phyloP scores from a whole-genome alignment of 148 eudicot genomes.

The Gaultheria prostrata region DNA sequence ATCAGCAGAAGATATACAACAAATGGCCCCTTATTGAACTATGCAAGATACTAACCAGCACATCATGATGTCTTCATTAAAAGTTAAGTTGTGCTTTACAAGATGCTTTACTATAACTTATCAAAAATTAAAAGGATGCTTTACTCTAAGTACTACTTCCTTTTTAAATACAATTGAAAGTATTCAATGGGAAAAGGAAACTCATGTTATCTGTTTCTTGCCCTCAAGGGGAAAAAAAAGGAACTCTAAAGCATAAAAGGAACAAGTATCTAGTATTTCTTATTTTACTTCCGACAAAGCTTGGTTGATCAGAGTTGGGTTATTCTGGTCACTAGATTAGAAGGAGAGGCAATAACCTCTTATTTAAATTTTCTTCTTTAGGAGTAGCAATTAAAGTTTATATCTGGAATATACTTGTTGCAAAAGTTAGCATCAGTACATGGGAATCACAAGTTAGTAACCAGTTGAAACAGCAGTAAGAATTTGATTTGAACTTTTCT shows the following conservation, averaged over 20 bases:
- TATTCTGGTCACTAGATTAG: not conserved
- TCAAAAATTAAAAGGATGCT: not conserved
- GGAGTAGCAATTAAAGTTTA: not conserved
- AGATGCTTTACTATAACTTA: not conserved
- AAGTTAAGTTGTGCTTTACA: not conserved
- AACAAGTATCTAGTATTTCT: not conserved
- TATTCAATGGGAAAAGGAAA: not conserved
- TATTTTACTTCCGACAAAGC: not conserved
- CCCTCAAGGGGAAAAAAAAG: not conserved
- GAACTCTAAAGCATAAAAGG: not conserved
- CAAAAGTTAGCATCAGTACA: not conserved
- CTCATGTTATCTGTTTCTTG: not conserved
- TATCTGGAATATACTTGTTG: not conserved
- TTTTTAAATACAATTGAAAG: not conserved
- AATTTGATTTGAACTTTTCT: not conserved
- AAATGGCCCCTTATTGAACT: not conserved
- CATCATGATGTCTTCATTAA: not conserved
- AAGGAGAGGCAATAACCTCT: not conserved
- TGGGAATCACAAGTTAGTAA: constrained; percentile 2
- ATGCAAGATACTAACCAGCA: not conserved
- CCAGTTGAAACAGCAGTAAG: not conserved
- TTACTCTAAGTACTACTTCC: not conserved
- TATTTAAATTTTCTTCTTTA: not conserved
- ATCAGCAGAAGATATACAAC: not conserved
- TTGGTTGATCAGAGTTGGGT: not conserved